Conservation (phyloP, 2,329 filamentous ascomycete species). For the Fusarium piperis region DNA sequence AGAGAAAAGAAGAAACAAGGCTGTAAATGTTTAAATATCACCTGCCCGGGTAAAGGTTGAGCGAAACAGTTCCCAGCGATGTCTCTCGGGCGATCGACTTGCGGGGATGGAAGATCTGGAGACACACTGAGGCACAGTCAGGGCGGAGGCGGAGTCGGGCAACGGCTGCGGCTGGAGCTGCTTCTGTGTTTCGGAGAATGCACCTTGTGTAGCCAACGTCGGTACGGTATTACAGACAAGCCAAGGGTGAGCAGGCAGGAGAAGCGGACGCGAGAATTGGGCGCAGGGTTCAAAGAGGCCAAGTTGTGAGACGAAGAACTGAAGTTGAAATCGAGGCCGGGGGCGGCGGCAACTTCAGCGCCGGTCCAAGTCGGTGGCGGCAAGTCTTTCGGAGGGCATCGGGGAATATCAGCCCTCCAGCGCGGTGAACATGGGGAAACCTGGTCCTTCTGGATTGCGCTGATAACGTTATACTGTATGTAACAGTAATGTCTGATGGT, state of each 20-base stretch:
- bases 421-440: not conserved
- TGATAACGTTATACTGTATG: not conserved
- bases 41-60: conserved; percentile 13
- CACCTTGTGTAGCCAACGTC: not conserved
- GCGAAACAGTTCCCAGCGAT: conserved; percentile 5
- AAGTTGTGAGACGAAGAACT: conserved; percentile 18
- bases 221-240: not conserved
- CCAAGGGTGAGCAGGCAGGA: not conserved
- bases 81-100: conserved; percentile 30
- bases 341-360: conserved; percentile 5
- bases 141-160: conserved; percentile 2
- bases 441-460: not conserved
- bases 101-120: conserved; percentile 28
- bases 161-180: not conserved
- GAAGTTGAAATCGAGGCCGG: not conserved
- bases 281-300: conserved; percentile 20
- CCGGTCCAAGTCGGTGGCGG: conserved; percentile 5
- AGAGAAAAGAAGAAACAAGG: not conserved
- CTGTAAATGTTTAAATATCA: not conserved
- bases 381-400: conserved; percentile 4
- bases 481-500: not conserved
- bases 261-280: not conserved
- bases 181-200: not conserved
- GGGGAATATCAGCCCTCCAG: conserved; percentile 1
- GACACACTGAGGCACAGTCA: conserved; percentile 21